These are phyloP conservation scores for Wickerhamiella lipophila DNA, from an alignment of 805 yeast genomes.

Conservation along the genomic window DNA sequence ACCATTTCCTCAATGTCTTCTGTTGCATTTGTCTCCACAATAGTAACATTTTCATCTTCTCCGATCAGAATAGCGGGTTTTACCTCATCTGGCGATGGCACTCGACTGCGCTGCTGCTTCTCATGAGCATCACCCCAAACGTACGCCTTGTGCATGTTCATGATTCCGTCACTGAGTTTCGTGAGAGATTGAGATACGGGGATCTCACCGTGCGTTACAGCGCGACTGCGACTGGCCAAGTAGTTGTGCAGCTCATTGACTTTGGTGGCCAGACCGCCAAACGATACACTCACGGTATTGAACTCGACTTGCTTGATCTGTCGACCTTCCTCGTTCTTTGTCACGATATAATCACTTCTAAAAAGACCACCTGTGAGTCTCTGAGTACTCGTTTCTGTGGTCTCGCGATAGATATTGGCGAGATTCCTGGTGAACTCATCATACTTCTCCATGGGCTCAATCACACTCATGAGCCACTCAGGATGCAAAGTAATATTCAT, in stretches of 20 bases:
- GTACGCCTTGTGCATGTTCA: conserved; percentile 51
- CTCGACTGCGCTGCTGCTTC: conserved; percentile 1
- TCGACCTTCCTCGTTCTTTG: conserved; percentile 31
- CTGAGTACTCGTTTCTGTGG: conserved; percentile 32
- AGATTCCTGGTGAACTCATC: conserved; percentile 82
- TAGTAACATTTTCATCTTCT: conserved; percentile 16
- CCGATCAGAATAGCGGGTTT: background rate
- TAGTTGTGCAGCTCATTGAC: conserved; percentile 66
- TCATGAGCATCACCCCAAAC: conserved; percentile 15
- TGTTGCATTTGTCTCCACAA: background rate
- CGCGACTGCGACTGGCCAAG: conserved; percentile 32
- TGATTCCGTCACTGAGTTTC: conserved; percentile 55
- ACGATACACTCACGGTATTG: conserved; percentile 90
- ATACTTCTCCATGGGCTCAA: conserved; percentile 34
- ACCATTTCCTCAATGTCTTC: conserved; percentile 15
- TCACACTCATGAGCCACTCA: conserved; percentile 49
- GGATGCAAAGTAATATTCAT: conserved; percentile 47
- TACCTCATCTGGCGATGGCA: background rate
- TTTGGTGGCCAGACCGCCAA: conserved; percentile 77
- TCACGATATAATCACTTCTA: conserved; percentile 79
- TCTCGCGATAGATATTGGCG: conserved; percentile 40
- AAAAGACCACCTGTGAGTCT: conserved; percentile 69
- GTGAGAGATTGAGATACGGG: conserved; percentile 57
- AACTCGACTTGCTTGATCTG: conserved; percentile 87
- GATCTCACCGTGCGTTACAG: conserved; percentile 32